Conservation (phyloP, 164 flowering plant genomes). For the Vitis riparia region DNA sequence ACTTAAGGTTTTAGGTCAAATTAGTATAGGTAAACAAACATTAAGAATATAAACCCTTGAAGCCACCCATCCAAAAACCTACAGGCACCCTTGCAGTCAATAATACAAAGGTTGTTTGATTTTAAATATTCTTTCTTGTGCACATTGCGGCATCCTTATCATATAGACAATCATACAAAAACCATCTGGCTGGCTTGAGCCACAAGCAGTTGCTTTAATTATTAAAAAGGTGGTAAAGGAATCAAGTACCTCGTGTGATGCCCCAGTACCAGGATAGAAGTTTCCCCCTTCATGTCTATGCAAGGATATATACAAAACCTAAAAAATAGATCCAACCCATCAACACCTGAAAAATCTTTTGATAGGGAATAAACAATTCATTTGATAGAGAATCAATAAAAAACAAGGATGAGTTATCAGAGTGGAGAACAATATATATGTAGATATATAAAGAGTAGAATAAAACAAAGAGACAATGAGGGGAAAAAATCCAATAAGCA, state of each 20-base stretch:
- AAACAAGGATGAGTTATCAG: too few relatives aligned
- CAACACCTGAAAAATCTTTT: not conserved
- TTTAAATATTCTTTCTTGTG: too few relatives aligned
- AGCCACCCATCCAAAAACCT: not conserved
- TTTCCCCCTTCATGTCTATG: conserved; percentile 91
- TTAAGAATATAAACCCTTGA: not conserved
- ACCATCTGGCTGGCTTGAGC: too few relatives aligned
- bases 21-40: too few relatives aligned
- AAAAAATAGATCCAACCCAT: conserved; percentile 7
- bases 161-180: not conserved
- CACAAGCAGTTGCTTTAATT: not conserved
- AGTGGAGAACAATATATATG: too few relatives aligned
- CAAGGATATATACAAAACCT: conserved; percentile 90
- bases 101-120: too few relatives aligned
- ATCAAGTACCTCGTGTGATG: conserved; percentile 73
- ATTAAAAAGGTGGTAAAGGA: not conserved
- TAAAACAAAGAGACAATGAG: too few relatives aligned
- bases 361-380: not conserved
- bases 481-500: not conserved
- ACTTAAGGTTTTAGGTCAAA: too few relatives aligned
- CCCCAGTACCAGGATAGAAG: conserved; percentile 96
- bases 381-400: not conserved
- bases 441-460: too few relatives aligned
- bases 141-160: too few relatives aligned
- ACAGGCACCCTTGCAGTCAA: not conserved